Evolutionary conservation across 306 rosid species (phyloP), one percentile per base, ranked within the genome.

Genomic region (Fagus crenata): DNA sequence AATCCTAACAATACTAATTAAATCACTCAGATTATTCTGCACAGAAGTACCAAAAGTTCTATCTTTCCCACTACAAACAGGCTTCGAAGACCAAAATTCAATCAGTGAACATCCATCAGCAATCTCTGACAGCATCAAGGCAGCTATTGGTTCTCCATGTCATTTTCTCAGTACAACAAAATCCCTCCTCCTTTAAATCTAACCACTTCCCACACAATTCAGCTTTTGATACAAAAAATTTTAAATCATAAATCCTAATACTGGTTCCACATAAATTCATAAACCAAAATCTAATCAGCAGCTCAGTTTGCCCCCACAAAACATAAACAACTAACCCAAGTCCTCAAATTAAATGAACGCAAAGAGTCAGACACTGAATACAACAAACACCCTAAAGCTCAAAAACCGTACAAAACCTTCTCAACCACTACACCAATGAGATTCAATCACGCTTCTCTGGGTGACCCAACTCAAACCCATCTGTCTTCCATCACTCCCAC

Each of bases 31-130:
- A 64, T 81, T 28, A 72, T 36, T 80, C 73, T 33, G 75, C 76
- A 61, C 58, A 53, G 61, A 63, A 64, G 68, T 7, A 67, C 72
- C 49, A 39, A 61, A 32, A 54, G 60, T 68, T 72, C 70, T 36
- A 40, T 69, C 6, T 28, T 35, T 22, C 36, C 75, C 67, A 81
- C 36, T 3, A 36, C 73, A 73, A 55, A 76, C 54, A 28, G 60
- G 73, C 31, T 18, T 18, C 39, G 39, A 74, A 51, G 71, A 12
- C 69, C 51, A 60, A 69, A 63, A 67, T 72, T 74, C 59, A 68
- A 11, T 63, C 51, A 75, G 69, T 60, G 79, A 61, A 78, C 51
- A 80, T 64, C 85, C 85, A 85, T 77, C 80, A 78, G 75, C 85
- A 78, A 81, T 65, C 81, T 70, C 84, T 63, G 60, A 80, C 39